phyloP scores from a whole-genome alignment of 1,284 basidiomycete genomes.

The Cronartium quercuum region DNA sequence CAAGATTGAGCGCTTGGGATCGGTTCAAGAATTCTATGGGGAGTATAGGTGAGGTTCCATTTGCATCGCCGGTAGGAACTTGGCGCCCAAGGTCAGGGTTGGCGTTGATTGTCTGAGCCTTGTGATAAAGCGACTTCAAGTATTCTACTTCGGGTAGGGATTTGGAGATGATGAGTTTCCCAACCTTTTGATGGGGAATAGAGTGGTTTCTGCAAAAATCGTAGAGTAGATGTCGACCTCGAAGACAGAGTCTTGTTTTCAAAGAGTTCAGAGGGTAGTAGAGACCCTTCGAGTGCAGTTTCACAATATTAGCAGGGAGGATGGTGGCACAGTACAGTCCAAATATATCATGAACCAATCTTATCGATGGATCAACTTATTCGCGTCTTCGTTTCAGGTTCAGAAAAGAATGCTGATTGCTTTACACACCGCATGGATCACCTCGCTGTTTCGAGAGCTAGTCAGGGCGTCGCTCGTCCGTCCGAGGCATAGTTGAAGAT shows the following conservation, averaged over 20 bases:
- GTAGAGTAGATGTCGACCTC: constrained; percentile 80
- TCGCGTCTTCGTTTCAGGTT: not conserved
- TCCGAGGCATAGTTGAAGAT: not conserved
- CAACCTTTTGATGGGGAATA: constrained; percentile 67
- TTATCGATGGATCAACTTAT: not conserved
- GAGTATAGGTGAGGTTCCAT: constrained; percentile 57
- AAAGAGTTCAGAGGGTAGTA: constrained; percentile 74
- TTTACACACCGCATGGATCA: constrained; percentile 71
- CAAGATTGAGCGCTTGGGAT: constrained; percentile 63
- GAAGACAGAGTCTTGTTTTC: constrained; percentile 79
- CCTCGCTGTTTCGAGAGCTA: constrained; percentile 90
- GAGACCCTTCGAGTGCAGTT: constrained; percentile 44
- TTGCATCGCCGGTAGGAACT: not conserved
- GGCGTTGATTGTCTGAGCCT: constrained; percentile 5
- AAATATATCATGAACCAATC: no score
- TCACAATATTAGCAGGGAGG: not conserved
- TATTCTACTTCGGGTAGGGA: constrained; percentile 16
- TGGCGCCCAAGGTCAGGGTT: not conserved
- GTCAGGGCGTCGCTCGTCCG: not conserved
- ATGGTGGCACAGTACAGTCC: no score
- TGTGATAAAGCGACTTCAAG: constrained; percentile 8
- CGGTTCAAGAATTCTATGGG: constrained; percentile 56
- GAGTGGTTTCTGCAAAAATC: constrained; percentile 62
- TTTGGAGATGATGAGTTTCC: constrained; percentile 56
- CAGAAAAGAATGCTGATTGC: not conserved